These are phyloP conservation scores for Boletellus sp. DNA, from an alignment of 768 basidiomycete genomes.

Conservation along the genomic window DNA sequence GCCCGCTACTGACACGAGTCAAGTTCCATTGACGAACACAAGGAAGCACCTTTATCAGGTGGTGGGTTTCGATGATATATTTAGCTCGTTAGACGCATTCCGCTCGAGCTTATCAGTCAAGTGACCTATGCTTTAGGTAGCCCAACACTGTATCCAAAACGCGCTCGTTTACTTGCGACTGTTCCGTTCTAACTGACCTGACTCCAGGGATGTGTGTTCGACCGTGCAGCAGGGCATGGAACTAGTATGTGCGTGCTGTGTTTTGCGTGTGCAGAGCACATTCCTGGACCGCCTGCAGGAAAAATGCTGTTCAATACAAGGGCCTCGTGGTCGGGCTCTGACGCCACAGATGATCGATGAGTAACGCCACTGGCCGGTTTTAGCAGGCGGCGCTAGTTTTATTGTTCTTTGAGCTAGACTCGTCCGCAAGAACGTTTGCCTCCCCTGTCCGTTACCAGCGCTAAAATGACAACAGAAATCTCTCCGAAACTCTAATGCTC, in stretches of 20 bases:
- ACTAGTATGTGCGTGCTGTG: not conserved
- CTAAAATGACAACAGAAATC: slow-evolving; percentile 6
- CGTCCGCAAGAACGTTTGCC: not conserved
- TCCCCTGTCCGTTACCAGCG: not conserved
- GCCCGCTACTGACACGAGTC: slow-evolving; percentile 8
- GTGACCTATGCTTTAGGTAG: slow-evolving; percentile 6
- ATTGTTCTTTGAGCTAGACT: not conserved
- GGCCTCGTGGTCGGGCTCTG: slow-evolving; percentile 6
- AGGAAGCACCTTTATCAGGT: slow-evolving; percentile 4
- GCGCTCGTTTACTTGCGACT: not conserved
- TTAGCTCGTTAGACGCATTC: not conserved
- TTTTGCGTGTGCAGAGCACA: not conserved
- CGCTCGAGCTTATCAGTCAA: not conserved
- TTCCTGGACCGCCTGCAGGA: not conserved
- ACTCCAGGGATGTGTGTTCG: not conserved
- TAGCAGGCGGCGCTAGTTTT: slow-evolving; percentile 2
- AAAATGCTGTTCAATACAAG: not conserved
- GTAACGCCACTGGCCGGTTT: not conserved
- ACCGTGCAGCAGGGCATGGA: slow-evolving; percentile 1
- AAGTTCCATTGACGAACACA: not conserved
- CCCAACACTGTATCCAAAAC: slow-evolving; percentile 11
- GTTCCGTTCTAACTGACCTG: not conserved
- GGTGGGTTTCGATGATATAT: not conserved
- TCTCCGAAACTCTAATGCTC: slow-evolving; percentile 2
- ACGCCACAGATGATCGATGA: not conserved